phyloP scores from a whole-genome alignment of 1,139 yeast species.

The Pichia terricola region DNA sequence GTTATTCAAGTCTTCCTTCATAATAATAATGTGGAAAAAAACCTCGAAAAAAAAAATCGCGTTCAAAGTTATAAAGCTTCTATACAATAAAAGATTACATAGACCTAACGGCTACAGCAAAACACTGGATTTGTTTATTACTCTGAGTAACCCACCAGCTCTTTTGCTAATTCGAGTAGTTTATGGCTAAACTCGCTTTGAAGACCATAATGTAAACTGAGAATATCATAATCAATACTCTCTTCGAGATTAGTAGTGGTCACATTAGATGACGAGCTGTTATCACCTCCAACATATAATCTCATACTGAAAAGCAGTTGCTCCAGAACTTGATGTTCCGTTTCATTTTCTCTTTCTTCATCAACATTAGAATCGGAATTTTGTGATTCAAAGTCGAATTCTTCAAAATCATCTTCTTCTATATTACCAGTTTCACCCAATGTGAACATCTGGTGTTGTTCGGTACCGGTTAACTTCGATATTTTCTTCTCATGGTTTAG shows the following conservation, averaged over 20 bases:
- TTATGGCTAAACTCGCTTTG: constrained; percentile 23
- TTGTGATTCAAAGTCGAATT: not conserved
- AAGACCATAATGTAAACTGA: constrained; percentile 18
- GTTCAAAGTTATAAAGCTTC: too few relatives aligned
- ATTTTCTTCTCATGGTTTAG: constrained; percentile 9
- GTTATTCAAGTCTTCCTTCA: too few relatives aligned
- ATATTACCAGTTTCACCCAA: not conserved
- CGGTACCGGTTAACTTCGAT: not conserved
- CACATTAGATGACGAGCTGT: too few relatives aligned
- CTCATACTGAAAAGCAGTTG: constrained; percentile 11
- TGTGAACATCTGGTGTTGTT: too few relatives aligned
- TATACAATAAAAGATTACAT: not conserved
- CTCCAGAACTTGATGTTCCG: constrained; percentile 7
- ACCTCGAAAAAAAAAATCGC: too few relatives aligned
- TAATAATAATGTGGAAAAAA: too few relatives aligned
- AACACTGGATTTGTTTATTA: not conserved
- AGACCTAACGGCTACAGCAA: not conserved
- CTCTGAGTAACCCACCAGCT: constrained; percentile 24
- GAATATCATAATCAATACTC: constrained; percentile 15
- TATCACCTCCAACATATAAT: constrained; percentile 12
- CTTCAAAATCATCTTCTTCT: not conserved
- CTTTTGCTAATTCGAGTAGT: constrained; percentile 19
- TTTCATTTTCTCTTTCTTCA: not conserved
- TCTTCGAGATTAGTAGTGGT: constrained; percentile 11
- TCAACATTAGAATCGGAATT: not conserved